phyloP scores from a whole-genome alignment of 2,329 filamentous ascomycete species.

The Colletotrichum scovillei region DNA sequence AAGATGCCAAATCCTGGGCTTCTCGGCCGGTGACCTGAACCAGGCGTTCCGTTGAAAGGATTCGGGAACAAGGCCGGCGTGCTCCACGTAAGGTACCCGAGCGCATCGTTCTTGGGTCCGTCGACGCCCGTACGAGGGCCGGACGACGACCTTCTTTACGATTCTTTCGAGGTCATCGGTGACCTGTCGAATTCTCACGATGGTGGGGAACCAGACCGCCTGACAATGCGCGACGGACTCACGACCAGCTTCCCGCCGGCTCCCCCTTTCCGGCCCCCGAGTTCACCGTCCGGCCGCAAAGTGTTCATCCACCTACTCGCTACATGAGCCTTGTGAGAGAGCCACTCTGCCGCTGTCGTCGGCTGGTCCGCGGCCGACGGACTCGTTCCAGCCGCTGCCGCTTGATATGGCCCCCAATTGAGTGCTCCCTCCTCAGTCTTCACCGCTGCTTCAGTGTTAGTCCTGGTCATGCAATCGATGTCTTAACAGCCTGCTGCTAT shows the following conservation, averaged over 20 bases:
- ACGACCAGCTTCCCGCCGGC: constrained; percentile 5
- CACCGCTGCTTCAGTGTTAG: constrained; percentile 12
- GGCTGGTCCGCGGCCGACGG: too few species aligned
- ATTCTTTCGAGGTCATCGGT: constrained; percentile 4
- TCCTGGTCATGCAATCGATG: not conserved
- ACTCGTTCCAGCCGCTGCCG: too few species aligned
- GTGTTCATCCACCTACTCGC: not conserved
- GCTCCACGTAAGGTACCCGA: not conserved
- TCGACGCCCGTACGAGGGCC: not conserved
- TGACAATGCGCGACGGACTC: constrained; percentile 3
- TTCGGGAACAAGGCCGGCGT: not conserved
- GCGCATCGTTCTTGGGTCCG: constrained; percentile 4
- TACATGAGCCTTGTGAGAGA: too few species aligned
- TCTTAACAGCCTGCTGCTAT: constrained; percentile 1
- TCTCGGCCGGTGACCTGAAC: not conserved
- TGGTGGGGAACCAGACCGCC: not conserved
- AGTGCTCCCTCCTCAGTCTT: not conserved
- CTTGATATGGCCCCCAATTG: not conserved
- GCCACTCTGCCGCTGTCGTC: too few species aligned
- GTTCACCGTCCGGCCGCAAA: not conserved
- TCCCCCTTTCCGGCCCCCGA: constrained; percentile 10
- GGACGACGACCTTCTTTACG: not conserved
- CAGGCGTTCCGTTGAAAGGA: not conserved
- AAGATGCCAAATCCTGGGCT: not conserved
- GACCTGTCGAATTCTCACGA: not conserved